These are phyloP conservation scores for Coemansia sp. DNA, from an alignment of 192 early-diverging fungal species.

Conservation along the genomic window DNA sequence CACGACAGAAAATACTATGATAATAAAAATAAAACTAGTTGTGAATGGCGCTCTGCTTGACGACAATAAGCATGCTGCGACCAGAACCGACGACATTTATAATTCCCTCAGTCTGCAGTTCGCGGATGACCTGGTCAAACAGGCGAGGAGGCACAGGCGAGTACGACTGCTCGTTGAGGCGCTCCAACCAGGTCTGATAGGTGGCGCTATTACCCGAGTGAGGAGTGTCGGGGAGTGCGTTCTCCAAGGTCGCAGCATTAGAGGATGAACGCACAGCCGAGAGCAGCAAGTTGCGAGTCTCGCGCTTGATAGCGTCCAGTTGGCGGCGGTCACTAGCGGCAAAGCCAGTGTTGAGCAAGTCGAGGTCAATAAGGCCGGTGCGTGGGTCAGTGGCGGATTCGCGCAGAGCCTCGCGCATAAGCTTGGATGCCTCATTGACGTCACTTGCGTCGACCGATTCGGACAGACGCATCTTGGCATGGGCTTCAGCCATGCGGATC, in stretches of 20 bases:
- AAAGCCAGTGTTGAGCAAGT: conserved; percentile 88
- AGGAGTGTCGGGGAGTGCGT: conserved; percentile 16
- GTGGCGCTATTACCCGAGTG: conserved; percentile 22
- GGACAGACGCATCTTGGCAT: conserved; percentile 88
- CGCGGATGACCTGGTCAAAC: conserved; percentile 59
- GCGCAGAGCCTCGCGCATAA: conserved; percentile 88
- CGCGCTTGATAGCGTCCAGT: conserved; percentile 48
- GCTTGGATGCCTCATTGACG: conserved; percentile 85
- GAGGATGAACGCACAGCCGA: conserved; percentile 40
- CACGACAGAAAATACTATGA: background rate
- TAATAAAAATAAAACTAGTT: background rate
- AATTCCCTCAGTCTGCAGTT: conserved; percentile 57
- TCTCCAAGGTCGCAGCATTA: background rate
- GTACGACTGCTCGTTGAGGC: conserved; percentile 51
- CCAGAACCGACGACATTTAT: conserved; percentile 45
- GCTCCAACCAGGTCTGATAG: conserved; percentile 42
- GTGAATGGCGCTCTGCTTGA: conserved; percentile 44
- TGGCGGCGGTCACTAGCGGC: conserved; percentile 70
- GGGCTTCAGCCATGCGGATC: conserved; percentile 93
- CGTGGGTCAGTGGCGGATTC: conserved; percentile 89
- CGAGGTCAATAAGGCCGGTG: conserved; percentile 93
- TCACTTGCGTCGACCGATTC: conserved; percentile 71
- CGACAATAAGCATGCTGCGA: conserved; percentile 41
- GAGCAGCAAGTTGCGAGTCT: conserved; percentile 41
- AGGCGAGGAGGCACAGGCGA: conserved; percentile 52